These are phyloP conservation scores for Hypoxylon sp. DNA, from an alignment of 2,329 filamentous ascomycete species.

Conservation along the genomic window DNA sequence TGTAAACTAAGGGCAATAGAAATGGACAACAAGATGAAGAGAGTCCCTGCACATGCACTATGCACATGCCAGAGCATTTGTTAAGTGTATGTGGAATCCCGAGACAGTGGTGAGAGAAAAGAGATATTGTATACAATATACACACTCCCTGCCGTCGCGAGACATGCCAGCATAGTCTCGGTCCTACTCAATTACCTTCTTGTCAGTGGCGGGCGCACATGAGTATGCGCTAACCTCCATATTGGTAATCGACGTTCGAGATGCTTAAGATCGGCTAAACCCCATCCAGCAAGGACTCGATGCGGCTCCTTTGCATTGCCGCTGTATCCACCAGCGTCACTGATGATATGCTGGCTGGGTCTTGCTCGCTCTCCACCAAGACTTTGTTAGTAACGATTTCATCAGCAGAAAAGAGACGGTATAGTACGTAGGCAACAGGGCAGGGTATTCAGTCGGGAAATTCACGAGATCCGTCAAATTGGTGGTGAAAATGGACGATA, in stretches of 20 bases:
- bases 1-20: conserved; percentile 23
- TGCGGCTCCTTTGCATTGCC: conserved; percentile 40
- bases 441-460: conserved; percentile 1
- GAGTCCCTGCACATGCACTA: conserved; percentile 17
- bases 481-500: conserved; percentile 24
- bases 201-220: conserved; percentile 34
- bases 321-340: conserved; percentile 13
- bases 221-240: conserved; percentile 2
- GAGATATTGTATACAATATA: conserved; percentile 41
- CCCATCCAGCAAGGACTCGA: conserved; percentile 29
- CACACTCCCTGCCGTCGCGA: conserved; percentile 30
- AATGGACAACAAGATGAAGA: conserved; percentile 17
- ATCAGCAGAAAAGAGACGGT: not conserved
- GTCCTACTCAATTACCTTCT: conserved; percentile 34
- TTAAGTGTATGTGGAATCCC: conserved; percentile 25
- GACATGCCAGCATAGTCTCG: conserved; percentile 37
- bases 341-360: conserved; percentile 1
- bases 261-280: conserved; percentile 31
- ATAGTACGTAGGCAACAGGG: conserved; percentile 3
- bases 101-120: conserved; percentile 43
- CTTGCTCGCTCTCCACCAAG: not conserved
- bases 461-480: not conserved
- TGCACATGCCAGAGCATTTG: conserved; percentile 39
- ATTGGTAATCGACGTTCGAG: conserved; percentile 15
- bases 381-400: not conserved